Evolutionary conservation across 441 rosid species (phyloP).

Genomic region (Monsonia emarginata): DNA sequence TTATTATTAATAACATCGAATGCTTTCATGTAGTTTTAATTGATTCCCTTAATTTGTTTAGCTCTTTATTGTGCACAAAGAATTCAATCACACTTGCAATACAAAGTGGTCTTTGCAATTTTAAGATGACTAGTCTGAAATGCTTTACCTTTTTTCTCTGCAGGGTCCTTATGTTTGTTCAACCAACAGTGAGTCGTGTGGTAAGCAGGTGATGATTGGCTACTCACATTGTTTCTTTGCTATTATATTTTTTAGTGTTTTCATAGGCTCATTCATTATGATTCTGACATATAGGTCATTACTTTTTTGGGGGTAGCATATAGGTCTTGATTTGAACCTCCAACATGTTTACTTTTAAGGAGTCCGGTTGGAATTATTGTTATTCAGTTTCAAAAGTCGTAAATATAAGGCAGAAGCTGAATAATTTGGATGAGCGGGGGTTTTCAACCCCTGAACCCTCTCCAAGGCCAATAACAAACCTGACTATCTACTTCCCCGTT

Average conservation of each 20-base stretch:
- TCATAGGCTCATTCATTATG: conserved; percentile 4
- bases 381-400: background rate
- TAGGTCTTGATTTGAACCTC: background rate
- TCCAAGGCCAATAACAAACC: too few relatives aligned
- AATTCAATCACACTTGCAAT: background rate
- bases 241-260: conserved; percentile 7
- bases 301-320: too few relatives aligned
- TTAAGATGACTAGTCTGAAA: conserved; percentile 9
- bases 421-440: too few relatives aligned
- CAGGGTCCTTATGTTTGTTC: conserved; percentile 94
- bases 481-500: too few relatives aligned
- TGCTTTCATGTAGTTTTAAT: background rate
- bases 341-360: background rate
- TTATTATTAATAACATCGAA: background rate
- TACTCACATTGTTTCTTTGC: conserved; percentile 1
- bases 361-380: too few relatives aligned
- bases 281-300: too few relatives aligned
- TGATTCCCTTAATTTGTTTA: background rate
- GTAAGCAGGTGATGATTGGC: conserved; percentile 66
- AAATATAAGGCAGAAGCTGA: too few relatives aligned
- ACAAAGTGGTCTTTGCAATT: background rate
- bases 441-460: too few relatives aligned
- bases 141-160: conserved; percentile 12
- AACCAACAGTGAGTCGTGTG: conserved; percentile 77
- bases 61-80: background rate